Conservation (phyloP, 176 grass and related monocot genomes). For the Ensete ventricosum region DNA sequence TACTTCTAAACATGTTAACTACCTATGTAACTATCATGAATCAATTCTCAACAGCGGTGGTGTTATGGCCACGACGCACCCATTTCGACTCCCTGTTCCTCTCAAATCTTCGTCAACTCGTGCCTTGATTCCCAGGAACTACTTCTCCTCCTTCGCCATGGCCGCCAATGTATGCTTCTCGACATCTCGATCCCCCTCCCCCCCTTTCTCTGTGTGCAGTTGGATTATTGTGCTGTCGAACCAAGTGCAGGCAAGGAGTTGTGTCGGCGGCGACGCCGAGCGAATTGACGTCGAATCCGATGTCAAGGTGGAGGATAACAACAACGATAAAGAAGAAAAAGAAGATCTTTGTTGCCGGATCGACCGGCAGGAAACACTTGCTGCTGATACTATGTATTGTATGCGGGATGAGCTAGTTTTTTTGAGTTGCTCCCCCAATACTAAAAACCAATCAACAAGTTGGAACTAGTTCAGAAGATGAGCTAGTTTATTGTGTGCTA, state of each 20-base stretch:
- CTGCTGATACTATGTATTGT: too few species aligned
- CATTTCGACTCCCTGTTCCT: not conserved
- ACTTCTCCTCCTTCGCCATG: not conserved
- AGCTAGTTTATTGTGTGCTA: too few species aligned
- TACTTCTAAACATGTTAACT: too few species aligned
- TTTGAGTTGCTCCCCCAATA: too few species aligned
- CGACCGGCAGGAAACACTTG: conserved; percentile 31
- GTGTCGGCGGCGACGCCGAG: not conserved
- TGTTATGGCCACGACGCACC: not conserved
- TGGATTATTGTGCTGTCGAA: not conserved
- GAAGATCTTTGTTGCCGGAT: conserved; percentile 61
- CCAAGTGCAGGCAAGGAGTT: conserved; percentile 22
- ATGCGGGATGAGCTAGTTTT: too few species aligned
- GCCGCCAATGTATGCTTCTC: not conserved
- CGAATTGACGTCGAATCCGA: not conserved
- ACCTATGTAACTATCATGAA: too few species aligned
- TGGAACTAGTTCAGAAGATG: too few species aligned
- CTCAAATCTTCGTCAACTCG: not conserved
- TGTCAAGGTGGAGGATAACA: not conserved
- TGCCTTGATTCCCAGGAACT: not conserved
- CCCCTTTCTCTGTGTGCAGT: too few species aligned
- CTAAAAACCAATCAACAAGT: too few species aligned
- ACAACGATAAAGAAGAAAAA: conserved; percentile 30
- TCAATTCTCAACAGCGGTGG: too few species aligned
- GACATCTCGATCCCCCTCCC: not conserved